phyloP scores from a whole-genome alignment of 805 yeast species.

The Millerago galiae region DNA sequence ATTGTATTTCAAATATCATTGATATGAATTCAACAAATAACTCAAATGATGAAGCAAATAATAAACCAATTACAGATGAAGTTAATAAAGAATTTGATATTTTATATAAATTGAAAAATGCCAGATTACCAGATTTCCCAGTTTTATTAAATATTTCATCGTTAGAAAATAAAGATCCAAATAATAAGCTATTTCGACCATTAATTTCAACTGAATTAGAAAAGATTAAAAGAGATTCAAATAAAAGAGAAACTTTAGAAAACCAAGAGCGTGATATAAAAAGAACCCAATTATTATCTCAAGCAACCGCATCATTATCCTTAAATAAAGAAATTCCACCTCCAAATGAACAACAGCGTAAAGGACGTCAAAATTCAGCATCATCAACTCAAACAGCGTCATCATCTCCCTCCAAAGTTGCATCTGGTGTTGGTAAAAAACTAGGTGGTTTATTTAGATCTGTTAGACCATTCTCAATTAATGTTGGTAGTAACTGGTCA shows the following conservation, averaged over 20 bases:
- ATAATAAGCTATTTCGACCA: slow-evolving; percentile 37
- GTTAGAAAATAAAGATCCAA: slow-evolving; percentile 35
- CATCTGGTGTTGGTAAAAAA: slow-evolving; percentile 32
- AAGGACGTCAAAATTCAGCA: slow-evolving; percentile 12
- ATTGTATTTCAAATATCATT: slow-evolving; percentile 48
- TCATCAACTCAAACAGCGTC: slow-evolving; percentile 6
- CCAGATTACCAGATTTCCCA: slow-evolving; percentile 29
- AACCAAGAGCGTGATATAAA: slow-evolving; percentile 31
- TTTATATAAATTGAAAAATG: slow-evolving; percentile 34
- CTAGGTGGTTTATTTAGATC: slow-evolving; percentile 54
- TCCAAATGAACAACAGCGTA: slow-evolving; percentile 16
- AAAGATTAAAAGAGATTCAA: slow-evolving; percentile 45
- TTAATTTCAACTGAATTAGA: slow-evolving; percentile 44
- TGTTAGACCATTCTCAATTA: slow-evolving; percentile 55
- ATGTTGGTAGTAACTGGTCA: slow-evolving; percentile 33
- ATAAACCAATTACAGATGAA: slow-evolving; percentile 12
- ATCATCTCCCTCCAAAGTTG: slow-evolving; percentile 16
- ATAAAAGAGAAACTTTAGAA: slow-evolving; percentile 34
- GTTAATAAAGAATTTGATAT: slow-evolving; percentile 40
- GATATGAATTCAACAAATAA: slow-evolving; percentile 30
- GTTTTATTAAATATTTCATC: slow-evolving; percentile 36
- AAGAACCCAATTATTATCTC: slow-evolving; percentile 27
- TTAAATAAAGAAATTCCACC: slow-evolving; percentile 9
- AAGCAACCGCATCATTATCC: slow-evolving; percentile 19
- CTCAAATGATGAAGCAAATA: slow-evolving; percentile 29